These are phyloP conservation scores for Ganoderma lucidum DNA, from an alignment of 1,284 basidiomycete genomes.

Conservation along the genomic window DNA sequence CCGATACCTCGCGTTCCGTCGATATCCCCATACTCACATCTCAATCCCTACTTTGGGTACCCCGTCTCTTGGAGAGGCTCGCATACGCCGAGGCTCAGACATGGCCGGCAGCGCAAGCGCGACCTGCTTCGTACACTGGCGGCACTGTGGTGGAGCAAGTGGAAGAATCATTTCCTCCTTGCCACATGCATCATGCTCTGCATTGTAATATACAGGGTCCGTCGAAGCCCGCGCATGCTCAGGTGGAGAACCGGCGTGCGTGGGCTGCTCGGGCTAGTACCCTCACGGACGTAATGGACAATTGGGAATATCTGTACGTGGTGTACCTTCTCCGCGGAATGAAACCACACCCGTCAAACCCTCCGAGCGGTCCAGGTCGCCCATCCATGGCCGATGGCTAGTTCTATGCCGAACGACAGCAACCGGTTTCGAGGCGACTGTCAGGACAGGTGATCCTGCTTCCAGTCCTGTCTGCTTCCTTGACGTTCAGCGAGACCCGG, in stretches of 20 bases:
- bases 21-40: constrained; percentile 60
- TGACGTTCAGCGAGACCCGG: background rate
- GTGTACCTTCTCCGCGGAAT: constrained; percentile 6
- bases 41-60: constrained; percentile 90
- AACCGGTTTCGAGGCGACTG: background rate
- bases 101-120: constrained; percentile 73
- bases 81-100: constrained; percentile 51
- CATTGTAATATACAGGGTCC: constrained; percentile 24
- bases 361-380: background rate
- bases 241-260: constrained; percentile 19
- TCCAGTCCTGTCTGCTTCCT: background rate
- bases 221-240: constrained; percentile 21
- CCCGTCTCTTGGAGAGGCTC: constrained; percentile 50
- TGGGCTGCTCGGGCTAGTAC: constrained; percentile 10
- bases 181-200: constrained; percentile 24
- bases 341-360: background rate
- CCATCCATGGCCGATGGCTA: background rate
- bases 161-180: constrained; percentile 53
- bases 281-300: constrained; percentile 10
- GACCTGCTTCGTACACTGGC: constrained; percentile 74
- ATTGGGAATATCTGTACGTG: constrained; percentile 7
- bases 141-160: constrained; percentile 71
- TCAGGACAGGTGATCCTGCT: constrained; percentile 1
- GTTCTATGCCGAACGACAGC: background rate
- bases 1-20: constrained; percentile 23